These are phyloP conservation scores for Coemansia sp. DNA, from an alignment of 192 early-diverging fungal species.

Conservation along the genomic window DNA sequence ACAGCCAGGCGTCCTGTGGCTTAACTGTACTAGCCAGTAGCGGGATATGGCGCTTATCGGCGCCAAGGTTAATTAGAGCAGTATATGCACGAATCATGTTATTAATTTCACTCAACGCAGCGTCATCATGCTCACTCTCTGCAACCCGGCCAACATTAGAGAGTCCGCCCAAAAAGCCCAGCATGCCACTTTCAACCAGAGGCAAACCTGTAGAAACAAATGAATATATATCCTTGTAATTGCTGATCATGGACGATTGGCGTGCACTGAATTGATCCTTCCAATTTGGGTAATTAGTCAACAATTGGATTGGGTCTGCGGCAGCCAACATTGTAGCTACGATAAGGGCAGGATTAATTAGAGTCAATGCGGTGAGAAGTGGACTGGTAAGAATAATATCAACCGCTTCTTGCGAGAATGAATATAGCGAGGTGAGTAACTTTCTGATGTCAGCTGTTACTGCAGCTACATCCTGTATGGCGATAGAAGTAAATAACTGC, in stretches of 20 bases:
- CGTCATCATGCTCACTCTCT: neutral
- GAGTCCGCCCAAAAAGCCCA: conserved; percentile 23
- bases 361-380: conserved; percentile 16
- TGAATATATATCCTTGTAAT: conserved; percentile 26
- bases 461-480: conserved; percentile 12
- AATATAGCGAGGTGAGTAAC: conserved; percentile 27
- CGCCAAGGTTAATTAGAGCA: neutral
- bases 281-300: conserved; percentile 34
- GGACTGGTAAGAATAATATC: conserved; percentile 35
- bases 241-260: conserved; percentile 13
- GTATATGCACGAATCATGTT: neutral
- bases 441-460: conserved; percentile 12
- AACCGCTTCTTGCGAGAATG: conserved; percentile 30
- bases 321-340: conserved; percentile 8
- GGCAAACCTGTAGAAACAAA: conserved; percentile 38
- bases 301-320: conserved; percentile 27
- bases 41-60: neutral
- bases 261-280: conserved; percentile 28
- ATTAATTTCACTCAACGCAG: neutral
- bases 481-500: conserved; percentile 15
- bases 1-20: conserved; percentile 18
- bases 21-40: neutral
- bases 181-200: conserved; percentile 16
- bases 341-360: conserved; percentile 26
- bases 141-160: conserved; percentile 12